These are phyloP conservation scores for Naematelia encephala DNA, from an alignment of 768 basidiomycete species.

Conservation along the genomic window DNA sequence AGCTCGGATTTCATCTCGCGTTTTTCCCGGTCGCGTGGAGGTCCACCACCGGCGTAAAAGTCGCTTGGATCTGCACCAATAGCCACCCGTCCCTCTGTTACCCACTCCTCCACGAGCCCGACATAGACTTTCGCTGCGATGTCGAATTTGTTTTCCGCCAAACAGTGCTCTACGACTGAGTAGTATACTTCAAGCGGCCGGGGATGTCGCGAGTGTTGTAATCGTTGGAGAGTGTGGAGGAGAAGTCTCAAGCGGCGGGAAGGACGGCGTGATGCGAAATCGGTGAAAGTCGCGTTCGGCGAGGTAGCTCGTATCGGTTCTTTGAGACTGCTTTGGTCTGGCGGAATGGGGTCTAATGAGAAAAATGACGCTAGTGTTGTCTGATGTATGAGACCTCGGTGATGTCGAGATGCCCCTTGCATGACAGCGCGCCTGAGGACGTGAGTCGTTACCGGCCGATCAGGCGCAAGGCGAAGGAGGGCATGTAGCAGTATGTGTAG, in stretches of 20 bases:
- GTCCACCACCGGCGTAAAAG: constrained; percentile 42
- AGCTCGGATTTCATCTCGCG: constrained; percentile 10
- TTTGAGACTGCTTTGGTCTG: neutral
- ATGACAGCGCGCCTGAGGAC: neutral
- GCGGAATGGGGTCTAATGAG: neutral
- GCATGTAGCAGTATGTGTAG: neutral
- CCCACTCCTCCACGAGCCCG: constrained; percentile 52
- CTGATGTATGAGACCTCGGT: neutral
- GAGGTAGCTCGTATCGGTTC: neutral
- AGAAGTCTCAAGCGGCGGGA: neutral
- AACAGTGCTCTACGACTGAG: constrained; percentile 23
- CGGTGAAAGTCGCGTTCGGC: neutral
- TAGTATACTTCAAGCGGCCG: constrained; percentile 33
- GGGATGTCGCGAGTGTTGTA: constrained; percentile 16
- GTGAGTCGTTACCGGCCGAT: neutral
- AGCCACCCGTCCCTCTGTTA: constrained; percentile 47
- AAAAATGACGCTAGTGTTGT: neutral
- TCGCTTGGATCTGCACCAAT: constrained; percentile 37
- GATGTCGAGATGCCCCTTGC: neutral
- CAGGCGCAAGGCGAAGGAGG: neutral
- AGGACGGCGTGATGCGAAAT: neutral
- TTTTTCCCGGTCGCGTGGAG: constrained; percentile 11
- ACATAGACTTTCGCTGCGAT: constrained; percentile 46
- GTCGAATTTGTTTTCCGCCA: constrained; percentile 31
- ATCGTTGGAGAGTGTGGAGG: constrained; percentile 2